Evolutionary conservation across 2,329 filamentous ascomycete species (phyloP), one percentile per base, ranked within the genome.

Genomic region (Simplicillium aogashimaense): DNA sequence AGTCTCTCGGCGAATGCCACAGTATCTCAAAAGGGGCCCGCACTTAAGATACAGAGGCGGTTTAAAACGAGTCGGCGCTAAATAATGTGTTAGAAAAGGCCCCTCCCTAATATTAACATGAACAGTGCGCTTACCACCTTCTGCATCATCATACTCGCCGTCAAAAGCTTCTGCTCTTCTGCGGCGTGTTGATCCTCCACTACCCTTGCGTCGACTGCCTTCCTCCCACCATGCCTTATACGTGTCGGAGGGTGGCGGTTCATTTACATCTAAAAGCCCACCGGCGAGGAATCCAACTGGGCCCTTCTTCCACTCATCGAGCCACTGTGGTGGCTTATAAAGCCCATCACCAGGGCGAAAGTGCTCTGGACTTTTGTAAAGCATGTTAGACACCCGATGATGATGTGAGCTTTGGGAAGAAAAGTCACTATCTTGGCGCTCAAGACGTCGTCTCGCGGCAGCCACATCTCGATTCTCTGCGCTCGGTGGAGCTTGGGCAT

Each of bases 21-120:
- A 90, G 58, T 94, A 98, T 44, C 92, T 80, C 46, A 98, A 66
- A 16, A 98, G 66, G 6, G 92, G 92, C 0, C 92, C 92, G 53
- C 90, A 95, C 60, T 88, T 89, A 40, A 98, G 69, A 56, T 86
- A 89, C 30, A 98, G 62, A 3, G 78, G 74, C 16, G 92, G 92
- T 50, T 84, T 84, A 61, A 97, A 98, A 43, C 74, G 74, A 14
- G 84, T 86, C 13, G 75, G 74, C 31, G 65, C 68, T 72, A 9
- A 9, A 39, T 34, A 29, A 39, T 7, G n/a, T 15, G 40, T 50
- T 37, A 55, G 45, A 37, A 44, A 32, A 37, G 12, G 20, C 20
- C 20, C 29, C 14, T 7, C 35, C 40, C 17, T 45, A 18, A 7
- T 10, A 8, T 25, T 9, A 15, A 43, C 14, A 11, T 29, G 53